Percentiles rank a stretch among this genome's conserved stretches.
These are phyloP conservation scores for Penicillium riverlandense DNA, from an alignment of 495 filamentous ascomycete species.

Conservation along the genomic window DNA sequence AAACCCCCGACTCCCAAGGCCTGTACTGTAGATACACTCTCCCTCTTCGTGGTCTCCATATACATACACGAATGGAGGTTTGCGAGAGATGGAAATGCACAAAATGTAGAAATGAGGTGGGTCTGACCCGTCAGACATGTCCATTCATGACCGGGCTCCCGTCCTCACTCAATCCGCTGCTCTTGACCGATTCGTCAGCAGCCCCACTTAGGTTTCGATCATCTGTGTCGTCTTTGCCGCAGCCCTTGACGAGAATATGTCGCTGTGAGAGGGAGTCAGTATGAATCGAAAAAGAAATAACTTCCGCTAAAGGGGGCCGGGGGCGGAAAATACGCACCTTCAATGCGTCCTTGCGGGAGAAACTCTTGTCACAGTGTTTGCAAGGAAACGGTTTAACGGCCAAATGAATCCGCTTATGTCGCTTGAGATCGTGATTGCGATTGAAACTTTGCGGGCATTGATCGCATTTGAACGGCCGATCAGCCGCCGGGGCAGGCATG, in stretches of 20 bases:
- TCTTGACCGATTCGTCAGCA: constrained; percentile 8
- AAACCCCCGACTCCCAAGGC: constrained; percentile 12
- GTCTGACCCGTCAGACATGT: constrained; percentile 1
- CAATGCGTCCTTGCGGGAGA: constrained; percentile 91
- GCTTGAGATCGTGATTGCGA: constrained; percentile 92
- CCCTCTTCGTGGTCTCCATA: constrained; percentile 1
- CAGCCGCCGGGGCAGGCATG: constrained; percentile 47
- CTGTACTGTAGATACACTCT: constrained; percentile 10
- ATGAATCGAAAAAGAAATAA: constrained; percentile 1
- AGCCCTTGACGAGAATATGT: constrained; percentile 91
- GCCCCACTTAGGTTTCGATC: constrained; percentile 2
- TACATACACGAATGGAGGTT: constrained; percentile 6
- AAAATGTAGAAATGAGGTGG: constrained; percentile 1
- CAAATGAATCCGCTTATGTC: constrained; percentile 91
- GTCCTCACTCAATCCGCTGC: constrained; percentile 18
- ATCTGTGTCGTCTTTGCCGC: constrained; percentile 50
- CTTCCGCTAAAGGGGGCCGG: neutral
- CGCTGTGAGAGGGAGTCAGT: constrained; percentile 47
- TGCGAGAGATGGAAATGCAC: neutral
- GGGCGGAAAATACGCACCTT: constrained; percentile 56
- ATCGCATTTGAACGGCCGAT: constrained; percentile 93
- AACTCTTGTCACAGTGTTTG: constrained; percentile 88
- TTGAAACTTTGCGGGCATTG: constrained; percentile 91
- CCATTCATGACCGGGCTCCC: constrained; percentile 18
- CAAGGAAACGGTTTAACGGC: constrained; percentile 96